Evolutionary conservation across 1,139 yeast species (phyloP), one percentile per base, ranked within the genome.

Genomic region (Candida smagusa): DNA sequence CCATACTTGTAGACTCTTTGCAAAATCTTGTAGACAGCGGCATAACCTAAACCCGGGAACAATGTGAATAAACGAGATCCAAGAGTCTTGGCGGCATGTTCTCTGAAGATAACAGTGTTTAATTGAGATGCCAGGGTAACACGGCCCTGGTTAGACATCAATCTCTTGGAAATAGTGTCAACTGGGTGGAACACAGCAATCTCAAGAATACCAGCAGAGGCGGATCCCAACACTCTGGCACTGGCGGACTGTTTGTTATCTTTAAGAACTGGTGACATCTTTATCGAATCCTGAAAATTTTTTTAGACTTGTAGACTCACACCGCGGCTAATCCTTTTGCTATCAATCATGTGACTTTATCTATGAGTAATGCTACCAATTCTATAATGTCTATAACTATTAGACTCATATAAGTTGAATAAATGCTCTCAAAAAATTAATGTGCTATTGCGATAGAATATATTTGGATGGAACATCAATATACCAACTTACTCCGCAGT

Each of bases 1-100:
- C 98, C 97, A 63, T 94, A 92, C 67, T 92, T 92, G 77, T 94
- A 92, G 38, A 92, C 97, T 71, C 99, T 83, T 69, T 92, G 99
- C 56, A 92, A 74, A 54, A 92, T 84, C 72, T 92, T 92, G 76
- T 92, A 92, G 50, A 90, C 87, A 34, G 98, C 98, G 49, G 98
- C 98, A 58, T 94, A 92, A 21, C 98, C 98, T 49, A 92, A 77
- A 59, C 99, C 99, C 11, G 99, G 98, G 72, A 92, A 92, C 49
- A 92, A 75, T 9, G 97, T 84, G 49, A 88, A 68, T 34, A 87
- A 58, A 61, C 97, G 79, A 47, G 79, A 74, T 26, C 81, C 80
- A 8, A 89, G 54, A 3, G 92, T 74, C 50, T 86, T 81, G 38
- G 70, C 58, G 27, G 96, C 95, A 52, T 82, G 81, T 45, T 85